These are phyloP conservation scores for Seminavis robusta DNA, from an alignment of 108 stramenopile genomes.

Conservation along the genomic window DNA sequence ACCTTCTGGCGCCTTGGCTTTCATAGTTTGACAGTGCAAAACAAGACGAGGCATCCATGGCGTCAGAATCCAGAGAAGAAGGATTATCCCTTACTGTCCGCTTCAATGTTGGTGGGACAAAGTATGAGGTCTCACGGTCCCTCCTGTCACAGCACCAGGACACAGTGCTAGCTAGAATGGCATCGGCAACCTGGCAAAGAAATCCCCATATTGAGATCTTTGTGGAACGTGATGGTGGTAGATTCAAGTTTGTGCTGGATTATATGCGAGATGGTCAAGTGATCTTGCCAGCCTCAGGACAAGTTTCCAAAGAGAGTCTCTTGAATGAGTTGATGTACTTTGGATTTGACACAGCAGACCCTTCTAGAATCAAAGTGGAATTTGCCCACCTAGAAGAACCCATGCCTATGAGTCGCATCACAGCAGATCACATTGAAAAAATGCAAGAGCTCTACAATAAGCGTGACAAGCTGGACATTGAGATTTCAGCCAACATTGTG, in stretches of 20 bases:
- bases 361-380: too few species aligned
- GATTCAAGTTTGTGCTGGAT: constrained; percentile 12
- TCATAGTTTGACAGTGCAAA: too few species aligned
- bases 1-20: too few species aligned
- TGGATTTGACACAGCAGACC: background rate
- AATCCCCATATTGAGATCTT: constrained; percentile 5
- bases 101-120: constrained; percentile 22
- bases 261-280: constrained; percentile 22
- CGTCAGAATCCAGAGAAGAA: too few species aligned
- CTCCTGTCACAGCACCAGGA: constrained; percentile 7
- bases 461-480: too few species aligned
- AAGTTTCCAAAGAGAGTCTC: constrained; percentile 7
- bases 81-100: too few species aligned
- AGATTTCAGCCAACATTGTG: too few species aligned
- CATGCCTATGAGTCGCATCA: too few species aligned
- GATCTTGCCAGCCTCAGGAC: background rate
- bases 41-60: too few species aligned
- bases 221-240: constrained; percentile 9
- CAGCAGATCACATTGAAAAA: too few species aligned
- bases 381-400: too few species aligned
- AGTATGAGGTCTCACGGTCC: constrained; percentile 8
- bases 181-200: constrained; percentile 12
- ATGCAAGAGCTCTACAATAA: too few species aligned
- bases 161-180: constrained; percentile 13
- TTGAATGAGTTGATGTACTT: constrained; percentile 11